Base-by-base conservation (phyloP, 2,329 filamentous ascomycete species). In the Dothistroma pini region DNA sequence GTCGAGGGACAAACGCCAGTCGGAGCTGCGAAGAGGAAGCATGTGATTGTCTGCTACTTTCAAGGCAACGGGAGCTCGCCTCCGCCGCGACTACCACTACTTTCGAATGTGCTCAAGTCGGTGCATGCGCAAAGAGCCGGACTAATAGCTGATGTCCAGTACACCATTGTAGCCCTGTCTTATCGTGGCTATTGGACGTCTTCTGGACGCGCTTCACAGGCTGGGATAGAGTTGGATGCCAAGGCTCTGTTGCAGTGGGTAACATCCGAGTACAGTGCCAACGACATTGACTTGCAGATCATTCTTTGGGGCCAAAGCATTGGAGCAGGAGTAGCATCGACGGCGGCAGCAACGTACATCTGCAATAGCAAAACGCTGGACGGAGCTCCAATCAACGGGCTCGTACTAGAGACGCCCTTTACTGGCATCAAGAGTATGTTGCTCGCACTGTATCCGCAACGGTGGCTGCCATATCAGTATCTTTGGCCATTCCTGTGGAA, bases 181-280 rank as follows among this genome's bases (percentile, higher is more conserved):
- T 84, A 91, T 71, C 84, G 89, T 49, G 89, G 89, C 11, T 93
- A 88, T 72, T 93, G 90, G 90, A 91, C 81, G 11, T 93, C 89
- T 1, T 81, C 84, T 34, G 90, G 91, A 19, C 81, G 86, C 4
- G 84, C 89, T 8, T 88, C 86, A 2, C 89, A 93, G 70, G 76
- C 75, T 41, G 90, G 89, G 1, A 88, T 93, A 65, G 83, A 89
- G 67, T 75, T 81, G 19, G 90, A 93, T 72, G 83, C 87, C 0
- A 78, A 83, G 59, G 88, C 89, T 0, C 83, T 87, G 8, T 71
- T 90, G 22, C 68, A 77, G 10, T 91, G 88, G 87, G 80, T 89
- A 25, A 77, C 78, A 4, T 69, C 81, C 19, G 74, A 69, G 0
- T 77, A 80, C 49, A 56, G 57, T 5, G 14, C 12, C 2, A 51